Base-by-base conservation (phyloP, 805 yeast species). In the Zygoascus biomembranicola region DNA sequence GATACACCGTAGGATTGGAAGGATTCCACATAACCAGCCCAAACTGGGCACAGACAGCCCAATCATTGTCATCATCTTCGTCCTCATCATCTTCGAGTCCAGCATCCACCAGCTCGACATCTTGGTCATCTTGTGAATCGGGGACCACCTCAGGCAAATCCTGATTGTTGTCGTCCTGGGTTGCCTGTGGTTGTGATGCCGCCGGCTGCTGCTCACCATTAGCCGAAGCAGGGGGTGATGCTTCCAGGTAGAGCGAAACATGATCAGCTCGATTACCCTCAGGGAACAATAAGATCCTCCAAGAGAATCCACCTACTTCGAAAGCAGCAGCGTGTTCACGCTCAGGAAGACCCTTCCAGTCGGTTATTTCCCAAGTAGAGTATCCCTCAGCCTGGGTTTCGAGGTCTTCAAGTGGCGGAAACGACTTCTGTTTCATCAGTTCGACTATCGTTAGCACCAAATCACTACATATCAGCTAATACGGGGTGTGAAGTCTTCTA, bases 31-130 rank as follows among this genome's bases (percentile, higher is more conserved):
- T 74, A 49, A 84, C 85, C 43, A 94, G 76, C 3, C 87, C 87
- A 69, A 94, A 94, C 63, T 90, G 95, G 2, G 94, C 95, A 70
- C 97, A 90, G n/a, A 81, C 84, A 53, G 82, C 82, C 96, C 96
- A 90, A 53, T 79, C 78, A 2, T 56, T 51, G 14, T 54, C 57
- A 19, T 53, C 60, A 5, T 51, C 58, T 14, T 39, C 60, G 31
- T 51, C 57, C 10, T 42, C 54, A 41, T 77, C 75, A n/a, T 58
- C 63, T 1, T 63, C 63, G 18, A 56, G 69, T 55, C 59, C 66
- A 16, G 63, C 69, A 5, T 62, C 47, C 13, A 32, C 26, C 3
- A 46, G 13, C 9, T 8, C 26, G 32, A 32, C 23, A 31, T 13
- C 26, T 14, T 31, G 42, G n/a, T 31, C 49, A 8, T 4, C 39